phyloP scores from a whole-genome alignment of 768 basidiomycete species.

The Lactarius vividus region DNA sequence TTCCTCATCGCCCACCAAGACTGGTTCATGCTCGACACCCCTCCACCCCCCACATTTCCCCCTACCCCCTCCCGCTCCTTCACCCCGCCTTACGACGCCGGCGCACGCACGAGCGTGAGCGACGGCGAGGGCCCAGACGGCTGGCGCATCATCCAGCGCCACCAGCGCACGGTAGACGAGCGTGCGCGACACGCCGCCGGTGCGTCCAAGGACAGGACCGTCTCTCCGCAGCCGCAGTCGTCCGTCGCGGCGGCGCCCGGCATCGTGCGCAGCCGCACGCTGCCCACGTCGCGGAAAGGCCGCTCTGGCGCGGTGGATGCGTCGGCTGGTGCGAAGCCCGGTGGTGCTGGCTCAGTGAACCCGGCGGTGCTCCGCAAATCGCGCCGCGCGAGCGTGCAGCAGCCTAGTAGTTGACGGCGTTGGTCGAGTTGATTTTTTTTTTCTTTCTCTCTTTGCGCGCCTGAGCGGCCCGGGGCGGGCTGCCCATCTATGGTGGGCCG shows the following conservation, averaged over 20 bases:
- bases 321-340: not conserved
- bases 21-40: constrained; percentile 88
- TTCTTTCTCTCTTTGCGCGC: no score
- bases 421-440: not conserved
- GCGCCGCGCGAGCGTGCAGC: constrained; percentile 24
- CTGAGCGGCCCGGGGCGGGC: not conserved
- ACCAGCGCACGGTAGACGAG: not conserved
- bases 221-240: not conserved
- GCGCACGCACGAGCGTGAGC: constrained; percentile 30
- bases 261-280: constrained; percentile 60
- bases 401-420: constrained; percentile 7
- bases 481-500: not conserved
- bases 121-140: constrained; percentile 41
- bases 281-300: constrained; percentile 47
- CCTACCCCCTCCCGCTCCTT: constrained; percentile 19
- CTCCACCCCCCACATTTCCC: constrained; percentile 54
- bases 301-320: not conserved
- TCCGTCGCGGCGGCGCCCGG: constrained; percentile 36
- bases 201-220: constrained; percentile 40
- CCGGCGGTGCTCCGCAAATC: constrained; percentile 20
- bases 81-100: constrained; percentile 23
- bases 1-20: constrained; percentile 97
- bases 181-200: constrained; percentile 37
- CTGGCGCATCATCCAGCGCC: constrained; percentile 33
- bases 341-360: not conserved